Evolutionary conservation across 805 yeast species (phyloP), one percentile per base, ranked within the genome.

Genomic region (Phaffomyces opuntiae): DNA sequence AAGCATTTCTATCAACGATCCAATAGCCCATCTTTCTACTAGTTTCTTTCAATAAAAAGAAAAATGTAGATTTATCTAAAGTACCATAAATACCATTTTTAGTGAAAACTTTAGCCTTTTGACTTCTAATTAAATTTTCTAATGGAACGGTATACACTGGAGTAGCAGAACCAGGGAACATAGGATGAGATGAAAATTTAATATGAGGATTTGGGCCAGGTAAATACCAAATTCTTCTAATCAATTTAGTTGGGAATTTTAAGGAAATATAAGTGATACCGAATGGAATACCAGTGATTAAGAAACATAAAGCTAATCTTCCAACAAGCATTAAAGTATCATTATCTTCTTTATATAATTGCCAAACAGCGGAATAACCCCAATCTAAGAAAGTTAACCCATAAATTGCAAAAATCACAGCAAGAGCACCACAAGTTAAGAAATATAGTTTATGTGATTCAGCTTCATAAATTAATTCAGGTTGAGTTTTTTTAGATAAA

Each of bases 1-100:
- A 87, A 12, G 95, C 96, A 55, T 80, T 81, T 53, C 96, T 72
- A 60, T 87, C 96, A 17, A 86, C 83, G 16, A 57, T 50, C 87
- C 90, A 87, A 24, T 86, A 87, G 0, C 61, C 62, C 36, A 77
- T 69, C 47, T 68, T 65, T 36, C 59, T 63, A 19, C 75, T 74
- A 21, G 68, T 63, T 55, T 86, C 91, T 61, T 77, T 80, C 52
- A 87, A 63, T 40, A 83, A 75, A 58, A 86, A 83, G 71, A 83
- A 81, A 62, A 87, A 87, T 43, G 85, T 74, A 3, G 85, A 70
- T 40, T 80, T 76, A 62, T 85, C 89, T 25, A 85, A 74, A 1
- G 95, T 86, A 0, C 95, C 95, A 59, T 87, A 87, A 57, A 84
- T 82, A 1, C 96, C 96, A 50, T 81, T 80, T n/a, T 89, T 90